These are phyloP conservation scores for Cucumis cinereus DNA, from an alignment of 306 rosid genomes.

Conservation along the genomic window DNA sequence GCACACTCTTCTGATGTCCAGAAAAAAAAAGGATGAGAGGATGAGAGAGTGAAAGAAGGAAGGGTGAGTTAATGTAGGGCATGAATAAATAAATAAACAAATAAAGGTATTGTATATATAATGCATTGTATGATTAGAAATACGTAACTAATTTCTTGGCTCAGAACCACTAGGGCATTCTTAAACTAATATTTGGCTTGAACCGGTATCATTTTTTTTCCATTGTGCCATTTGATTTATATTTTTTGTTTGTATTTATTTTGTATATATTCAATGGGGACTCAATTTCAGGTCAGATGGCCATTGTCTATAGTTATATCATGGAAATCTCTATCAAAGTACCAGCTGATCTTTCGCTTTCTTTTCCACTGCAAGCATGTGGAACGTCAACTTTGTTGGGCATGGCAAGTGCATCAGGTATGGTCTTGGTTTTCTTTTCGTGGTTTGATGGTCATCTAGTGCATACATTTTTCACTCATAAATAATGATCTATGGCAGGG, in stretches of 20 bases:
- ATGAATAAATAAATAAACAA: too few species aligned
- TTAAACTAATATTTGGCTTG: neutral
- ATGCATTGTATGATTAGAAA: neutral
- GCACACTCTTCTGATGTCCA: neutral
- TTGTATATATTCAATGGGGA: neutral
- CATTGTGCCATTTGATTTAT: conserved; percentile 3
- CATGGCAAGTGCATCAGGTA: conserved; percentile 99
- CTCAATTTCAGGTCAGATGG: conserved; percentile 62
- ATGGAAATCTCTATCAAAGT: conserved; percentile 66
- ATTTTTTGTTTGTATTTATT: neutral
- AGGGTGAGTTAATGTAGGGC: neutral
- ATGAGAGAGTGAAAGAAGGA: neutral
- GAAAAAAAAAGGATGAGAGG: neutral
- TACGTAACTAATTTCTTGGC: neutral
- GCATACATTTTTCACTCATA: conserved; percentile 10
- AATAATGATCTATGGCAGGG: conserved; percentile 39
- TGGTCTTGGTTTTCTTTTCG: conserved; percentile 6
- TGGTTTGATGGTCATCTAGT: conserved; percentile 4
- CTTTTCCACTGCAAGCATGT: conserved; percentile 93
- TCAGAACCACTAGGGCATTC: neutral
- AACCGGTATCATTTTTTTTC: neutral
- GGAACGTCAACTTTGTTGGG: conserved; percentile 92
- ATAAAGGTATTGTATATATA: neutral
- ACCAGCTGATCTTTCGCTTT: conserved; percentile 84
- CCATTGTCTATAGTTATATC: conserved; percentile 88